Conservation (phyloP, 495 filamentous ascomycete genomes). For the Neurospora cerealis region DNA sequence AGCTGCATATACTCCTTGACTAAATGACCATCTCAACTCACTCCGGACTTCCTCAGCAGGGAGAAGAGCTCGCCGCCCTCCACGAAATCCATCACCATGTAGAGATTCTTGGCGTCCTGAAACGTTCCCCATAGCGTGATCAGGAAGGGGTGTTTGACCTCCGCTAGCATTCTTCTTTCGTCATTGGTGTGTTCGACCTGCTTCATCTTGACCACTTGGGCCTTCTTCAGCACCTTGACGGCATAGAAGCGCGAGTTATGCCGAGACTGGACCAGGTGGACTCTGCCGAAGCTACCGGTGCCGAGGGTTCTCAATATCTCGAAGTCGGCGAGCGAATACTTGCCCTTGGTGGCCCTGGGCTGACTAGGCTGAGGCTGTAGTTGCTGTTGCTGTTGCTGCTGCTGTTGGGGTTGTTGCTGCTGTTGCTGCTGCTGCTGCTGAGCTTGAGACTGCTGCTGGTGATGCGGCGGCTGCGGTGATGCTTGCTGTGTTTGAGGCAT, state of each 20-base stretch:
- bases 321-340: constrained; percentile 89
- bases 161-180: constrained; percentile 86
- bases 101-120: constrained; percentile 87
- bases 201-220: constrained; percentile 99
- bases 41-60: constrained; percentile 88
- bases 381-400: constrained; percentile 11
- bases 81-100: constrained; percentile 99
- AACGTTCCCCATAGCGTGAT: constrained; percentile 98
- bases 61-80: constrained; percentile 97
- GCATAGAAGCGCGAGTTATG: constrained; percentile 98
- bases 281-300: constrained; percentile 92
- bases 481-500: constrained; percentile 7
- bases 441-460: constrained; percentile 16
- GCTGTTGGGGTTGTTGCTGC: constrained; percentile 11
- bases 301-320: constrained; percentile 79
- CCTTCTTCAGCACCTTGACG: constrained; percentile 96
- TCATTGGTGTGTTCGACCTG: constrained; percentile 99
- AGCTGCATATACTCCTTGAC: neutral
- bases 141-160: constrained; percentile 93
- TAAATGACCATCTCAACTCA: constrained; percentile 33
- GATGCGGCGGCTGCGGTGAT: constrained; percentile 9
- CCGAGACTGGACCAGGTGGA: constrained; percentile 91
- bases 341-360: constrained; percentile 81
- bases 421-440: constrained; percentile 11
- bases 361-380: constrained; percentile 13